Conservation (phyloP, 129 eudicot species). For the Scalesia atractyloides region DNA sequence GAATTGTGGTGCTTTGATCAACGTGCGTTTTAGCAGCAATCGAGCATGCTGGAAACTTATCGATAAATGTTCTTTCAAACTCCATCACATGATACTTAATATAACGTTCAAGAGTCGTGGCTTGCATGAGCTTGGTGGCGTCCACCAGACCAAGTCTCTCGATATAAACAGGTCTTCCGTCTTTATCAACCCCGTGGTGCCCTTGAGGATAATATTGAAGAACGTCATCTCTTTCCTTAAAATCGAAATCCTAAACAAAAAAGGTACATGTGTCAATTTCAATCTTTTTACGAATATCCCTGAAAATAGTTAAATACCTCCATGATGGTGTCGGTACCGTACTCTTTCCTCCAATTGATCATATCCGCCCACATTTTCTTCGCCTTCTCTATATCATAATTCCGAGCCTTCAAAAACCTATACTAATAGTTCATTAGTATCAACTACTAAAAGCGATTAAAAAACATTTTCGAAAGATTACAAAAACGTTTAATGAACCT, state of each 20-base stretch:
- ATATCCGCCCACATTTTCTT: constrained; percentile 97
- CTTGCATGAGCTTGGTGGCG: constrained; percentile 88
- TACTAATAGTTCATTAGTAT: constrained; percentile 10
- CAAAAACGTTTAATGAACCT: constrained; percentile 48
- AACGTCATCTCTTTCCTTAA: constrained; percentile 85
- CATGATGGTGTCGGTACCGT: constrained; percentile 75
- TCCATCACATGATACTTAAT: constrained; percentile 86
- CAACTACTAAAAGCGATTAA: neutral
- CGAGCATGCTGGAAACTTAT: constrained; percentile 95
- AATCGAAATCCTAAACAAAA: constrained; percentile 70
- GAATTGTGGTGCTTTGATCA: constrained; percentile 96
- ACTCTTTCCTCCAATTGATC: constrained; percentile 93
- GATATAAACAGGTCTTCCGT: constrained; percentile 90
- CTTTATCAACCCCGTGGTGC: constrained; percentile 97
- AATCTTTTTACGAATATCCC: neutral
- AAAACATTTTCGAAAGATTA: neutral
- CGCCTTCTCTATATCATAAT: constrained; percentile 78
- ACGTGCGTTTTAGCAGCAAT: constrained; percentile 84
- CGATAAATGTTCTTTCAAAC: constrained; percentile 85
- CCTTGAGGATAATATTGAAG: constrained; percentile 95
- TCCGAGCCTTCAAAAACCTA: constrained; percentile 92
- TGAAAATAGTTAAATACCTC: constrained; percentile 48
- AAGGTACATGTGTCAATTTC: neutral
- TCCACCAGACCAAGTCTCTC: constrained; percentile 92
- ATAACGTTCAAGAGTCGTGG: constrained; percentile 87